Evolutionary conservation across 345 rosid genomes (phyloP), one percentile per base, ranked within the genome.

Genomic region (Populus nigra): DNA sequence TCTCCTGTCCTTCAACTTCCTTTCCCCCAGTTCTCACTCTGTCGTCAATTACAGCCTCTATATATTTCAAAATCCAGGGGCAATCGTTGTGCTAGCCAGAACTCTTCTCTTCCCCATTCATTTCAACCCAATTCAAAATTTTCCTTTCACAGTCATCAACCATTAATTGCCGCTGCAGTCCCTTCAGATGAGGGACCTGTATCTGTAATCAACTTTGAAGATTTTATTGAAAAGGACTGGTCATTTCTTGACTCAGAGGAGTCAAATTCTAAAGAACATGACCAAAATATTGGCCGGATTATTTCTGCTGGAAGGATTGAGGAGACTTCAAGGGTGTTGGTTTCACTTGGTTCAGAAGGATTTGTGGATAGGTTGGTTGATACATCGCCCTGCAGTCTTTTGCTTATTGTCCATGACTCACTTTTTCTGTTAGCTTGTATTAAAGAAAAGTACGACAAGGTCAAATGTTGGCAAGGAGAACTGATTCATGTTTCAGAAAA

Each of bases 381-480:
- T 43, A 76, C 88, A 68, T 88, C 88, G 20, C 85, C 89, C 17
- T 72, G 82, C 72, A 85, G 86, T 73, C 81, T 89, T 76, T 85
- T 93, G 86, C 91, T 90, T 77, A 88, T 89, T 49, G 92, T 91
- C 50, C 99, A 95, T 73, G 98, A 95, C 71, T 95, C 98, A 9
- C 90, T 95, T 41, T 89, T 95, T n/a, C 69, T 83, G 41, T 84
- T 95, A 55, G 98, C 97, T 45, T 79, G 85, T 76, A 80, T 92
- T 38, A 95, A 92, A 83, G 99, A 92, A 66, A 93, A 89, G 65
- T 85, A 95, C 74, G 98, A 93, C 73, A 73, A 87, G 53, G 89
- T 92, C 61, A 93, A 92, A 82, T 95, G 99, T 85, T 95, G 99
- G 99, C 99, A 93, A 85, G 98, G 99, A 29, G 98, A 95, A 49